Conservation (phyloP, 2,329 filamentous ascomycete species). For the Coniella vitis region DNA sequence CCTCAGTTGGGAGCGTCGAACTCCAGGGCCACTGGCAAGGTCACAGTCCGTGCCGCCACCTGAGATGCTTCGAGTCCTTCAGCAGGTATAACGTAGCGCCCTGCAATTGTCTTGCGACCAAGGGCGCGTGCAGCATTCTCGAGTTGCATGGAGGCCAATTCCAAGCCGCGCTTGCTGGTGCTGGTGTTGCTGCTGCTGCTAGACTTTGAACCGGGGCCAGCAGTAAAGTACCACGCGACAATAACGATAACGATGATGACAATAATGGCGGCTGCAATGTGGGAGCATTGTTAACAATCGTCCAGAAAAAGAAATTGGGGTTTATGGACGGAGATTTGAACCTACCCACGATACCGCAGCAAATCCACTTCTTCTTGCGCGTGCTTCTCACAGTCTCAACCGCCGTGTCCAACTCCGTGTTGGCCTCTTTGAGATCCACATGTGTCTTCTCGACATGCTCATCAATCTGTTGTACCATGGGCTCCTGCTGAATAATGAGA, state of each 20-base stretch:
- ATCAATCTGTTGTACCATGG: slow-evolving; percentile 72
- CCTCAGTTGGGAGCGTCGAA: background rate
- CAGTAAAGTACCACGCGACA: slow-evolving; percentile 41
- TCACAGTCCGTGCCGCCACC: background rate
- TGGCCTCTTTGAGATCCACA: slow-evolving; percentile 78
- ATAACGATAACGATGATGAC: slow-evolving; percentile 45
- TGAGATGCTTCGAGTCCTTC: background rate
- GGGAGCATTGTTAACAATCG: slow-evolving; percentile 16
- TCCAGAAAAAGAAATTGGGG: background rate
- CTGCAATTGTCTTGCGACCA: slow-evolving; percentile 15
- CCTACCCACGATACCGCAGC: slow-evolving; percentile 66
- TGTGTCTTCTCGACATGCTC: slow-evolving; percentile 80
- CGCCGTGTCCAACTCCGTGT: slow-evolving; percentile 73
- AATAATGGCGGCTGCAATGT: slow-evolving; percentile 42
- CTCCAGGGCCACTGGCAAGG: slow-evolving; percentile 1
- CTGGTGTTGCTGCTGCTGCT: slow-evolving; percentile 25
- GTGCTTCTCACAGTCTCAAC: slow-evolving; percentile 74
- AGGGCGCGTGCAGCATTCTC: slow-evolving; percentile 4
- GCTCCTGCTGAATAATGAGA: slow-evolving; percentile 80
- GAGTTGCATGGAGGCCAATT: slow-evolving; percentile 14
- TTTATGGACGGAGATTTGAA: slow-evolving; percentile 9
- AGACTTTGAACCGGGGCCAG: slow-evolving; percentile 21
- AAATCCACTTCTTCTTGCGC: slow-evolving; percentile 95
- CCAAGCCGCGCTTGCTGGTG: slow-evolving; percentile 19
- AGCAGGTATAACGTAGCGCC: slow-evolving; percentile 8